Percentiles rank a stretch among this genome's conserved stretches.
Conservation (phyloP, 257 asterid species). For the Solanum peruvianum region DNA sequence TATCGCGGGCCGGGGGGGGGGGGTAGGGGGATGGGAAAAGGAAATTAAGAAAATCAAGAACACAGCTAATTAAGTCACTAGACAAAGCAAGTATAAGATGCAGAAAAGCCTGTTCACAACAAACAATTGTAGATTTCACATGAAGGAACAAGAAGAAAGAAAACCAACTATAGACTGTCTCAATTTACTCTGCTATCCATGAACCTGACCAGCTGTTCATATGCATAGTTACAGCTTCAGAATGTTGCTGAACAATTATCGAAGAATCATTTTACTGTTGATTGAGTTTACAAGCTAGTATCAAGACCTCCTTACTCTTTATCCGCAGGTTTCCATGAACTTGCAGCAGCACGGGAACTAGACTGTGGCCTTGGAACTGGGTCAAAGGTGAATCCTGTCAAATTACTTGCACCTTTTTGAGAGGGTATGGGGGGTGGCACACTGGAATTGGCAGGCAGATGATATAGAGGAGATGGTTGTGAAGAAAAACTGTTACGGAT, state of each 20-base stretch:
- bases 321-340: background rate
- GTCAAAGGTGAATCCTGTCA: background rate
- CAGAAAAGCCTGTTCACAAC: background rate
- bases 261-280: background rate
- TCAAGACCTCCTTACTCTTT: constrained; percentile 3
- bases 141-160: background rate
- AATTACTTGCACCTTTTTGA: background rate
- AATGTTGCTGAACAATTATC: background rate
- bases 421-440: background rate
- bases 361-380: background rate
- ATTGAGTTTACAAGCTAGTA: background rate
- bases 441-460: background rate
- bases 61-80: background rate
- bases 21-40: background rate
- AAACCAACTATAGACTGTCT: background rate
- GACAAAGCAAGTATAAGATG: background rate
- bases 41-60: background rate
- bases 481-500: background rate
- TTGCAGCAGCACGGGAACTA: background rate
- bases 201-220: background rate
- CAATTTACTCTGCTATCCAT: background rate
- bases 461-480: background rate
- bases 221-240: background rate
- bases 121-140: background rate
- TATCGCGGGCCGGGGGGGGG: background rate